Conservation (phyloP, 345 rosid species). For the Citrus inodora region DNA sequence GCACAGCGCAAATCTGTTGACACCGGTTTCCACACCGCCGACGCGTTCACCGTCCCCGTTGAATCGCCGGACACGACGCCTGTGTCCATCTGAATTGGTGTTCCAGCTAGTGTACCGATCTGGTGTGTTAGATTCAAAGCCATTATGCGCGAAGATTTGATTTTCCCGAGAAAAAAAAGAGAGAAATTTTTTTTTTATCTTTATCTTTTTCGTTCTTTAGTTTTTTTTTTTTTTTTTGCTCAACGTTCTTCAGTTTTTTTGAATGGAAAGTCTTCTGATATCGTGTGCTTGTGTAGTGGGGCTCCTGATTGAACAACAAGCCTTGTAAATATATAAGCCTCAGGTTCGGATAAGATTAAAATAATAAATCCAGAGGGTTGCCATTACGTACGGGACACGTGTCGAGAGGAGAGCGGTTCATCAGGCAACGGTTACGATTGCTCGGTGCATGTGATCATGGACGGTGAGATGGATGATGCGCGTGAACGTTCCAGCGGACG, state of each 20-base stretch:
- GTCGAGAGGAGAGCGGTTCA: conserved; percentile 11
- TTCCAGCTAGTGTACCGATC: conserved; percentile 65
- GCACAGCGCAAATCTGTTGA: conserved; percentile 26
- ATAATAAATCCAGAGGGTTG: not conserved
- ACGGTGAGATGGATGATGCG: conserved; percentile 36
- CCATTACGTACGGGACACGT: not conserved
- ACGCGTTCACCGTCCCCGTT: conserved; percentile 40
- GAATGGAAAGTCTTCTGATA: not conserved
- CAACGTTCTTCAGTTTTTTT: not conserved
- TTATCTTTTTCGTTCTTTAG: not conserved
- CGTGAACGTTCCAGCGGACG: conserved; percentile 35
- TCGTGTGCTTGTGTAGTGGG: not conserved
- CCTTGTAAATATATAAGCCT: conserved; percentile 21
- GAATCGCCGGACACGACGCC: conserved; percentile 27
- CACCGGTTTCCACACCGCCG: conserved; percentile 52
- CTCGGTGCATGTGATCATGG: conserved; percentile 33
- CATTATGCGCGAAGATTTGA: conserved; percentile 26
- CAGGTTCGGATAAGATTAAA: conserved; percentile 33
- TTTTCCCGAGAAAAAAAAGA: conserved; percentile 4
- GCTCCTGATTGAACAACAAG: not conserved
- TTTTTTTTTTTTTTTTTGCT: too few species aligned
- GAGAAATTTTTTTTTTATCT: not conserved
- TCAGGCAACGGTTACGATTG: conserved; percentile 47
- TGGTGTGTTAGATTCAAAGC: conserved; percentile 69
- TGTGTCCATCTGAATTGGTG: conserved; percentile 36